phyloP scores from a whole-genome alignment of 441 rosid species.

The Gossypium davidsonii region DNA sequence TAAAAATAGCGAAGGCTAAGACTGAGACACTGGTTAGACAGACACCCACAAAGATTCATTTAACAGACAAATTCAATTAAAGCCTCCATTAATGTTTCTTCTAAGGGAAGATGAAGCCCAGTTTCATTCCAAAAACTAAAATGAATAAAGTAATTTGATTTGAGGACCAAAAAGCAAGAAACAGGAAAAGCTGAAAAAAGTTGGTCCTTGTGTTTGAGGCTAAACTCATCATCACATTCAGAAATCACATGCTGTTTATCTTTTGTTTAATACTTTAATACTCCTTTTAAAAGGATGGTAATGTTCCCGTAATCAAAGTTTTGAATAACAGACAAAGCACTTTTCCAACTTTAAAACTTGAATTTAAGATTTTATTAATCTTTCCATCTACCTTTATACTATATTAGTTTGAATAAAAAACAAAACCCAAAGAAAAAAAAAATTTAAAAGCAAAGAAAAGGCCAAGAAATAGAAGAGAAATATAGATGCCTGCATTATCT shows the following conservation, averaged over 20 bases:
- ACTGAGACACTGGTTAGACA: not conserved
- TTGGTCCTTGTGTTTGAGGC: not conserved
- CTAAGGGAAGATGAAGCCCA: not conserved
- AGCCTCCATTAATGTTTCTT: not conserved
- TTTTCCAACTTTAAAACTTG: too few relatives aligned
- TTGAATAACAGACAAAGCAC: too few relatives aligned
- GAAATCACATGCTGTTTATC: too few relatives aligned
- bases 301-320: too few relatives aligned
- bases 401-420: too few relatives aligned
- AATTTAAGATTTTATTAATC: too few relatives aligned
- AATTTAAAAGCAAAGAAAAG: not conserved
- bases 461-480: constrained; percentile 23
- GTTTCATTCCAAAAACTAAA: constrained; percentile 21
- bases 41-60: too few relatives aligned
- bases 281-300: too few relatives aligned
- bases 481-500: constrained; percentile 23
- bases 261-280: too few relatives aligned
- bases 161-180: not conserved
- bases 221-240: not conserved
- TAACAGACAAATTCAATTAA: not conserved
- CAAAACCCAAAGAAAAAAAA: not conserved
- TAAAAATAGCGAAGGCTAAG: not conserved
- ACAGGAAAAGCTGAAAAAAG: constrained; percentile 38
- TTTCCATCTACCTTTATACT: too few relatives aligned
- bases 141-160: not conserved